Evolutionary conservation across 75 land plant genomes (phyloP).

Genomic region (Cunninghamia lanceolata): DNA sequence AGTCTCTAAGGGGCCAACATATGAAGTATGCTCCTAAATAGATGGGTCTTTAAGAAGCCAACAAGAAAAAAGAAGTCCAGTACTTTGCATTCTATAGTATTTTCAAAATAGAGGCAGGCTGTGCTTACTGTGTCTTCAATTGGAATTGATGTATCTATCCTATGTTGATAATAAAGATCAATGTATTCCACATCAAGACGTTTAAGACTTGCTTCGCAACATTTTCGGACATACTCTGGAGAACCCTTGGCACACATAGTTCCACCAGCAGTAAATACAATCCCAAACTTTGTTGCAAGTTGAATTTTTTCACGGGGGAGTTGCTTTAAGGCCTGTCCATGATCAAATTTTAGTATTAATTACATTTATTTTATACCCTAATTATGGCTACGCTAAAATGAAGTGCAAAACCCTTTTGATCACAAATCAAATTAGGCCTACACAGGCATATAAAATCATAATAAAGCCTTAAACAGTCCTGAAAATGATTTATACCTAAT

Average conservation of each 20-base stretch:
- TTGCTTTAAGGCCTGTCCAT: slow-evolving; percentile 40
- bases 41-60: neutral
- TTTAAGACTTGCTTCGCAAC: slow-evolving; percentile 50
- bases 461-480: too few species aligned
- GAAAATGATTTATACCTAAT: too few species aligned
- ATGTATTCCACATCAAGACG: slow-evolving; percentile 59
- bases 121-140: slow-evolving; percentile 56
- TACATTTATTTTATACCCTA: neutral
- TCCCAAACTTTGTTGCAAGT: slow-evolving; percentile 59
- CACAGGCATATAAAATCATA: too few species aligned
- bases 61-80: neutral
- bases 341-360: neutral
- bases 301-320: slow-evolving; percentile 48
- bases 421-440: neutral
- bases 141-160: slow-evolving; percentile 48
- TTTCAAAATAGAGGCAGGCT: neutral
- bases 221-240: slow-evolving; percentile 48
- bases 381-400: neutral
- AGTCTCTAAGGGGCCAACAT: neutral
- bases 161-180: slow-evolving; percentile 63
- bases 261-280: neutral
- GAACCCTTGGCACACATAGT: slow-evolving; percentile 26
- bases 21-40: neutral
- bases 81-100: neutral
- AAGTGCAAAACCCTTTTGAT: neutral